Percentiles rank a stretch among this genome's conserved stretches.
phyloP scores from a whole-genome alignment of 2,329 filamentous ascomycete species.

The Elsinoe australis region DNA sequence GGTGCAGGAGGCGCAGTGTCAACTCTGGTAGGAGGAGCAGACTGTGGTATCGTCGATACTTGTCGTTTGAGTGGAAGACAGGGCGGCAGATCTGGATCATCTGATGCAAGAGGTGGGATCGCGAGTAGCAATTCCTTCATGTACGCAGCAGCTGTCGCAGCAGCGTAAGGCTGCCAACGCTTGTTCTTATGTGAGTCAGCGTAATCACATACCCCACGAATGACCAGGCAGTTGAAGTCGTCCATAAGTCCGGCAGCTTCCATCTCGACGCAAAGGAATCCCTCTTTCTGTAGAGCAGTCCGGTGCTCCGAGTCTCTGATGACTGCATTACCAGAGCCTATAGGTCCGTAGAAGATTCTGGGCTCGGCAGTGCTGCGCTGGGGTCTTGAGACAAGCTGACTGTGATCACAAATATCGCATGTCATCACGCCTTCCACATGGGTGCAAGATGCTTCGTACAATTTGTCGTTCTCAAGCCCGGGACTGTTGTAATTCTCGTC shows the following conservation, averaged over 20 bases:
- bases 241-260: conserved; percentile 21
- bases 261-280: conserved; percentile 20
- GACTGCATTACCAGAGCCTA: conserved; percentile 9
- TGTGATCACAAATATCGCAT: background rate
- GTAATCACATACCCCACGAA: conserved; percentile 21
- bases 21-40: no score
- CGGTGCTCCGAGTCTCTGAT: conserved; percentile 12
- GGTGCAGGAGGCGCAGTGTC: no score
- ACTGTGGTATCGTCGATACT: no score
- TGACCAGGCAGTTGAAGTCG: conserved; percentile 17
- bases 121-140: conserved; percentile 16
- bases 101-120: background rate
- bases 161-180: conserved; percentile 20
- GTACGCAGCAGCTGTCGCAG: conserved; percentile 18
- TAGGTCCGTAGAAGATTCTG: background rate
- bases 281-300: background rate
- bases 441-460: no score
- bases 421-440: no score
- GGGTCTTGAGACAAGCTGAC: background rate
- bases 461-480: background rate
- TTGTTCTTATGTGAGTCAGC: conserved; percentile 21
- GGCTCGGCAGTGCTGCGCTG: background rate
- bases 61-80: no score
- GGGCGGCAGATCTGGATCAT: no score
- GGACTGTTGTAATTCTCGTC: background rate